These are phyloP conservation scores for Penicillium cinerascens DNA, from an alignment of 495 filamentous ascomycete species.

Conservation along the genomic window DNA sequence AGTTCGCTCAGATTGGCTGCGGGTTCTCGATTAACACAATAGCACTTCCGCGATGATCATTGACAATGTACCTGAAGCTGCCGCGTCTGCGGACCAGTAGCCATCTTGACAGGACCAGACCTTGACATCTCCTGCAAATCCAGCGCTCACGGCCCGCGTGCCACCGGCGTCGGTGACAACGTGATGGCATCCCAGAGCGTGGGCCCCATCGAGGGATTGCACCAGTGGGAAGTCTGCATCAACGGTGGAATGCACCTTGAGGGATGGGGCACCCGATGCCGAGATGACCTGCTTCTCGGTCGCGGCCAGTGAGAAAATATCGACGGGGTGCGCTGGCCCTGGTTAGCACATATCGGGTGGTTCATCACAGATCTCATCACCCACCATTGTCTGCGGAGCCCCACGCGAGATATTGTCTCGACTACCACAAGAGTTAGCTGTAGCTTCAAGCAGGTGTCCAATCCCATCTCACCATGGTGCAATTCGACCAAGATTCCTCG, in stretches of 20 bases:
- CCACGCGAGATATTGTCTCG: constrained; percentile 93
- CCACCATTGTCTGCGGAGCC: constrained; percentile 85
- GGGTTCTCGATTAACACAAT: constrained; percentile 5
- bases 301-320: constrained; percentile 88
- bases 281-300: constrained; percentile 74
- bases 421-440: constrained; percentile 50
- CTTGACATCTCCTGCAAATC: constrained; percentile 82
- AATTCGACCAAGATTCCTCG: background rate
- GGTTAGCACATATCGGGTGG: constrained; percentile 18
- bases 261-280: constrained; percentile 72
- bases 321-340: constrained; percentile 69
- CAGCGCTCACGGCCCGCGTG: constrained; percentile 69
- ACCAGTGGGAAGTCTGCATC: constrained; percentile 66
- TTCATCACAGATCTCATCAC: constrained; percentile 15
- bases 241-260: constrained; percentile 71
- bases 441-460: background rate
- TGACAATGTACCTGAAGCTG: constrained; percentile 38
- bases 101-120: constrained; percentile 64
- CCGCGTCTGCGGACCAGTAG: constrained; percentile 50
- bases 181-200: constrained; percentile 88
- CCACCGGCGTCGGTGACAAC: constrained; percentile 67
- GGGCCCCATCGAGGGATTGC: constrained; percentile 71
- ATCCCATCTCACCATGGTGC: background rate
- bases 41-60: background rate
- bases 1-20: constrained; percentile 28